Conservation (phyloP, 345 rosid species). For the Odontarrhena argentea region DNA sequence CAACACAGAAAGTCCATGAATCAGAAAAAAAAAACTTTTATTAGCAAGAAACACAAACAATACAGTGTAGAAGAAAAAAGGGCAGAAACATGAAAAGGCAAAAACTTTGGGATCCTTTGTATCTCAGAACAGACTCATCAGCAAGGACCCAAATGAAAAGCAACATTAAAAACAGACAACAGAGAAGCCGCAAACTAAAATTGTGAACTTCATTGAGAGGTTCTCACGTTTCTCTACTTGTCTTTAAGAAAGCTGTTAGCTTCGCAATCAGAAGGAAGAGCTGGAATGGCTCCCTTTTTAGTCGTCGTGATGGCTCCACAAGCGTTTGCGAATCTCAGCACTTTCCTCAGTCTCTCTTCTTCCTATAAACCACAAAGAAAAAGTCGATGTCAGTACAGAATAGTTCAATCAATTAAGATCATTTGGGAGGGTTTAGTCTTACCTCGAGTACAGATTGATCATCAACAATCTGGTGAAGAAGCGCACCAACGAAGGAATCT, state of each 20-base stretch:
- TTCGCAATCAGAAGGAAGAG: slow-evolving; percentile 66
- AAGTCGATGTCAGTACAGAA: not conserved
- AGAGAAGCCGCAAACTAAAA: not conserved
- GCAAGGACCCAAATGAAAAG: not conserved
- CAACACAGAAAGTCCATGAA: not conserved
- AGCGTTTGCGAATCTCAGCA: slow-evolving; percentile 76
- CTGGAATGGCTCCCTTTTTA: slow-evolving; percentile 95
- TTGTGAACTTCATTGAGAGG: not conserved
- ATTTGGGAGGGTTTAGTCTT: slow-evolving; percentile 8
- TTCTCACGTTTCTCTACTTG: slow-evolving; percentile 21
- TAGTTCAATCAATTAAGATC: slow-evolving; percentile 2
- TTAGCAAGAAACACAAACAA: not conserved
- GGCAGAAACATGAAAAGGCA: not conserved
- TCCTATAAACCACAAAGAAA: slow-evolving; percentile 43
- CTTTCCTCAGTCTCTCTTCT: slow-evolving; percentile 69
- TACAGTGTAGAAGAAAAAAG: not conserved
- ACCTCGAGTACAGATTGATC: slow-evolving; percentile 79
- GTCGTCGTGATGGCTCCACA: slow-evolving; percentile 98
- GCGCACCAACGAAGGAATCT: slow-evolving; percentile 88
- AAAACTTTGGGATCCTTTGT: not conserved
- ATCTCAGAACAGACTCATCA: not conserved
- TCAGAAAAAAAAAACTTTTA: not conserved
- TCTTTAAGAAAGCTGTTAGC: slow-evolving; percentile 53
- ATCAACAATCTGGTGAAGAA: slow-evolving; percentile 70
- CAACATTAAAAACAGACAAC: not conserved